Base-by-base conservation (phyloP, 208 protist species). In the Perkinsela sp. region DNA sequence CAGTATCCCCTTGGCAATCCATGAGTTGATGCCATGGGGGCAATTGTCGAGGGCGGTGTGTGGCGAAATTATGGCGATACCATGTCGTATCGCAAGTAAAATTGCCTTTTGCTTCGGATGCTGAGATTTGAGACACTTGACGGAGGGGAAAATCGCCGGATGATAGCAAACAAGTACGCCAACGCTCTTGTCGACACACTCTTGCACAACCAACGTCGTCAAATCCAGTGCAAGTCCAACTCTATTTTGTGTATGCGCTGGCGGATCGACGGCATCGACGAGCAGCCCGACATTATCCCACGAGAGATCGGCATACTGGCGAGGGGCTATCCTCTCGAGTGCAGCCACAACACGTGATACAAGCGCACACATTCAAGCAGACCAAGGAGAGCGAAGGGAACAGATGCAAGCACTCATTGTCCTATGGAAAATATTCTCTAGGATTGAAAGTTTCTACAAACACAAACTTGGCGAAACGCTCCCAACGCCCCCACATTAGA, bases 281-380 rank as follows among this genome's bases (percentile, higher is more conserved):
- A 95, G 83, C 1, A 93, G 69, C 28, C 90, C 90, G 29, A 95
- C 90, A 71, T 93, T 93, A 72, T 95, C 90, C 88, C 90, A 95
- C 29, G 83, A 86, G 48, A 75, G 71, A 69, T 93, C 88, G 6
- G 90, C 90, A 22, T 92, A 78, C 2, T 72, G 71, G 30, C 93
- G 81, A 32, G 89, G 87, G 15, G 86, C 89, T 57, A 91, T 81
- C 68, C 81, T 70, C 31, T 73, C 74, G 85, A 93, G 90, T 31
- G 73, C 84, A 30, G 30, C 69, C 48, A 74, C 28, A 66, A 74
- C 70, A 15, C 40, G 40, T 57, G 40, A 22, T 22, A 22, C 22
- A 22, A 57, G 40, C 13, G 40, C 40, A n/a, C 40, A 22, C 40
- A 57, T 57, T 57, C 6, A n/a, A n/a, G n/a, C n/a, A n/a, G n/a